Evolutionary conservation across 2,329 filamentous ascomycete species (phyloP), one percentile per base, ranked within the genome.

Genomic region (Penicillium sp.): DNA sequence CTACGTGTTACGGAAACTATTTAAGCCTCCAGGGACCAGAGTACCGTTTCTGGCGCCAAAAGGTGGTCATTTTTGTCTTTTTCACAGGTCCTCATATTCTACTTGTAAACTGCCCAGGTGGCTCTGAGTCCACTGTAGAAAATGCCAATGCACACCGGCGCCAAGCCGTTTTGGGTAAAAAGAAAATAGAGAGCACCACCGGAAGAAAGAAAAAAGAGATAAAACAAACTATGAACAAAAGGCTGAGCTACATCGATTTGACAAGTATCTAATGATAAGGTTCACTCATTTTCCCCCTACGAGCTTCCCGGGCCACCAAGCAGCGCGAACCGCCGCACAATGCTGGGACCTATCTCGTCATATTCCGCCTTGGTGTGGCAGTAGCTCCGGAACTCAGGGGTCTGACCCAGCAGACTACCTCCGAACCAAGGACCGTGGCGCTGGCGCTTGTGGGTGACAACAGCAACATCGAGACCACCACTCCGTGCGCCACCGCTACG

Each of bases 401-500:
- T 99, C 80, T 97, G 93, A 53, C 93, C 95, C 59, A 99, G 81
- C 77, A 99, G 82, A 78, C 91, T 96, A 66, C 94, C 94, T 75
- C 94, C 94, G 73, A 99, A 99, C 94, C 94, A 99, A 32, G 94
- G 94, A 18, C 94, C 94, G 74, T 99, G 93, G 71, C 93, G 84
- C 83, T 99, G 94, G 74, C 94, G 84, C 84, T 96, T 97, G 82
- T 99, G 94, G 45, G 92, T 90, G 66, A 99, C 95, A 66, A 99
- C 94, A 72, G 96, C 92, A 34, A 99, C 94, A 53, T 99, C 95
- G 66, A 99, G 78, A 62, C 95, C 94, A 68, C 94, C 94, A 72
- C 90, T 95, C 80, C 88, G 92, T 55, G 92, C 93, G 58, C 93
- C 92, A 63, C 93, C 93, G 69, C 92, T 96, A 69, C 89, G 86